Conservation (phyloP, 768 basidiomycete genomes). For the Pisolithus albus region DNA sequence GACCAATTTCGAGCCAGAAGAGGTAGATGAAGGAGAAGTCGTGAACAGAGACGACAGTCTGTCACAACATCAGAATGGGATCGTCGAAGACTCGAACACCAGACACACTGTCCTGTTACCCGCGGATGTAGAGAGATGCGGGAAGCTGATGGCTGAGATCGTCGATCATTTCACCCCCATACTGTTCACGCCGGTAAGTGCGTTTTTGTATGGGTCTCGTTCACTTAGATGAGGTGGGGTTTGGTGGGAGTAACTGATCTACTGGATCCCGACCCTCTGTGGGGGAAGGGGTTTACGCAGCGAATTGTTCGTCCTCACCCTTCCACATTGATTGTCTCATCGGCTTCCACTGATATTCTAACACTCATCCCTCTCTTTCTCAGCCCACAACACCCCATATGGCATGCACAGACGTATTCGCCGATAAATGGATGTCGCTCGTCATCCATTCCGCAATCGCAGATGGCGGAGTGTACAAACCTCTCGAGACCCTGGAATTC, state of each 20-base stretch:
- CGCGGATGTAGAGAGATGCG: conserved; percentile 36
- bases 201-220: background rate
- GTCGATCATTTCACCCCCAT: conserved; percentile 66
- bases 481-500: conserved; percentile 61
- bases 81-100: conserved; percentile 1
- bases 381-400: conserved; percentile 58
- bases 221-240: background rate
- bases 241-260: no score
- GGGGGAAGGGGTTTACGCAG: no score
- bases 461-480: conserved; percentile 57
- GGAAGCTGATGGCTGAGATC: conserved; percentile 44
- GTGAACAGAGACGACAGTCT: background rate
- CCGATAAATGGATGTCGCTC: conserved; percentile 62
- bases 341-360: background rate
- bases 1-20: conserved; percentile 46
- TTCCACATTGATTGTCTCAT: background rate
- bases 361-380: background rate
- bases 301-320: background rate
- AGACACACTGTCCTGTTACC: conserved; percentile 21
- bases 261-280: no score
- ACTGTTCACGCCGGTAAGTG: conserved; percentile 54
- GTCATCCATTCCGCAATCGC: conserved; percentile 65
- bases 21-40: conserved; percentile 9
- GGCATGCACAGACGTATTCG: conserved; percentile 66
- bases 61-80: background rate